phyloP scores from a whole-genome alignment of 306 rosid genomes.

The Cicer pinnatifidum region DNA sequence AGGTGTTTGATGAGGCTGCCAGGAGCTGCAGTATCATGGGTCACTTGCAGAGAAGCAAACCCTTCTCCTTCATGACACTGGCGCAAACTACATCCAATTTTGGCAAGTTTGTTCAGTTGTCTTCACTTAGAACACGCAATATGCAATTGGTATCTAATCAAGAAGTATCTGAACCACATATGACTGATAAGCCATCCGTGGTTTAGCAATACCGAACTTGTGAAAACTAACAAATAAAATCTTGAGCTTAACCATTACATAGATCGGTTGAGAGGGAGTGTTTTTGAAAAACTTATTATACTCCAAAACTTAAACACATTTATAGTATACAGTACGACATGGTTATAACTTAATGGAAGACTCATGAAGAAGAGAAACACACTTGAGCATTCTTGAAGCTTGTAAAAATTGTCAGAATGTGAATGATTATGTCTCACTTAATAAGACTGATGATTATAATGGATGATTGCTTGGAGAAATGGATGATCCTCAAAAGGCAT shows the following conservation, averaged over 20 bases:
- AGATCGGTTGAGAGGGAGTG: not conserved
- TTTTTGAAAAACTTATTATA: not conserved
- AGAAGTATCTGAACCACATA: constrained; percentile 7
- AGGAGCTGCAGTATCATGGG: not conserved
- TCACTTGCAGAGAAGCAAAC: constrained; percentile 8
- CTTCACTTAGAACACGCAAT: constrained; percentile 14
- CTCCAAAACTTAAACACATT: not conserved
- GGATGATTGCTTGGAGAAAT: not conserved
- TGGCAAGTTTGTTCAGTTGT: constrained; percentile 16
- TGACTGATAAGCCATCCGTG: not conserved
- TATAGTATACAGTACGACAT: not conserved
- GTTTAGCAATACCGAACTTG: too few species aligned
- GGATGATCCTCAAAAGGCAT: not conserved
- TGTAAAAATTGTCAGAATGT: not conserved
- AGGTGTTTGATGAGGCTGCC: constrained; percentile 22
- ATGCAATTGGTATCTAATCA: not conserved
- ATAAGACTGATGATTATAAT: not conserved
- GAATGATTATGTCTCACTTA: not conserved
- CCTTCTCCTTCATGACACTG: not conserved
- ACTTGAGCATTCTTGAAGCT: not conserved
- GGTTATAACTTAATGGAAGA: not conserved
- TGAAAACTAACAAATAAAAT: not conserved
- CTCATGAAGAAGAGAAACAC: not conserved
- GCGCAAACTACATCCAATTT: constrained; percentile 2
- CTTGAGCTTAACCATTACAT: not conserved